Percentiles rank a stretch among this genome's conserved stretches.
Evolutionary conservation across 345 rosid genomes (phyloP).

Genomic region (Citrus reticulata): DNA sequence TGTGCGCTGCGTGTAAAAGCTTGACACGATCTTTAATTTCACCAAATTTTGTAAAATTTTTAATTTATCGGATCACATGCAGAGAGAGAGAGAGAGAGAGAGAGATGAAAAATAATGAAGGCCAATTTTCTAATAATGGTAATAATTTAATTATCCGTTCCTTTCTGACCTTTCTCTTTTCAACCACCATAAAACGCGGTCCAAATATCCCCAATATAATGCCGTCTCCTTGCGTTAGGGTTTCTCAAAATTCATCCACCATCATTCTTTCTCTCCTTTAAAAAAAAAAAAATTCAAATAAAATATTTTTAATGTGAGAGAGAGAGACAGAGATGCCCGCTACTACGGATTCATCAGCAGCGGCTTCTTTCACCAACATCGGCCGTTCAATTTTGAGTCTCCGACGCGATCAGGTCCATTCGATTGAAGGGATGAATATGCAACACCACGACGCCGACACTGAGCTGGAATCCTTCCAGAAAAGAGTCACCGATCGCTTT

Average conservation of each 20-base stretch:
- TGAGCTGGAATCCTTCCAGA: constrained; percentile 35
- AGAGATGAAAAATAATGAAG: background rate
- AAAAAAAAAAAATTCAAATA: no score
- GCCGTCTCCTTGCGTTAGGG: constrained; percentile 19
- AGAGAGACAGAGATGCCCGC: constrained; percentile 46
- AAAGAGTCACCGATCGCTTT: constrained; percentile 26
- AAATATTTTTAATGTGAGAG: constrained; percentile 11
- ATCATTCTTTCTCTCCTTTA: background rate
- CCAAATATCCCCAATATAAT: constrained; percentile 26
- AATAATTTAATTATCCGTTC: background rate
- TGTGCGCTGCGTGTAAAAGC: constrained; percentile 2
- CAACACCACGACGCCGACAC: background rate
- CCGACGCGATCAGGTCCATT: constrained; percentile 44
- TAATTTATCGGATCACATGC: background rate
- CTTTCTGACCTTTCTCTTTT: constrained; percentile 12
- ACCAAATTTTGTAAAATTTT: no score
- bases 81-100: no score
- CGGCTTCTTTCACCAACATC: constrained; percentile 5
- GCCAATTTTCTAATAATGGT: background rate
- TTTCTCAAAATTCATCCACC: background rate
- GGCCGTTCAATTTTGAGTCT: constrained; percentile 47
- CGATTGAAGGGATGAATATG: constrained; percentile 13
- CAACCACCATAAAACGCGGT: constrained; percentile 28
- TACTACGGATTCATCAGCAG: constrained; percentile 36
- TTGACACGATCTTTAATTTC: no score